Evolutionary conservation across 208 protist genomes (phyloP), one percentile per base, ranked within the genome.

Genomic region (Naegleria fowleri): DNA sequence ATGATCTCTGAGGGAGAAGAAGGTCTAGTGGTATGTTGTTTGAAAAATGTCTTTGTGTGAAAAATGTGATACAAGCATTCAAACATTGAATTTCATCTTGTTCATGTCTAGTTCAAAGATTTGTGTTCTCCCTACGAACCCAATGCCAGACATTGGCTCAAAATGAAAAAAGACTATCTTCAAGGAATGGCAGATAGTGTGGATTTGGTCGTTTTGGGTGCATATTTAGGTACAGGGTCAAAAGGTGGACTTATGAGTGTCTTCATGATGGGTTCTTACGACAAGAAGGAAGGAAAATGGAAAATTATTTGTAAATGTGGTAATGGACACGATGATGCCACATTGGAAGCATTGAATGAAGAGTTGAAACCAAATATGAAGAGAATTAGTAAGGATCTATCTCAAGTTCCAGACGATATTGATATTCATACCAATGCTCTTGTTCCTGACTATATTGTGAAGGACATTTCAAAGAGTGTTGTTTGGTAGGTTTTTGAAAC

Each of bases 91-190:
- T n/a, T n/a, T n/a, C n/a, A 48, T 48, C 43, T 48, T 48, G 43
- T 48, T 1, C n/a, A n/a, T n/a, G n/a, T n/a, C n/a, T n/a, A 79
- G 67, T 41, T 89, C 2, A 97, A 98, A 79, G 96, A 96, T 92
- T 52, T 92, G 40, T 67, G 92, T 41, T 93, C 92, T 67, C 59
- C 93, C 11, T 98, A 97, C 92, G 93, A 96, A 89, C 96, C 96
- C 5, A 93, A 94, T 43, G 93, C 93, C 19, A 93, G 96, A 39
- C 95, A 96, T 91, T 97, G 96, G 96, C 91, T 97, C 36, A 98
- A 97, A 92, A 90, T 97, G 25, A 97, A 98, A 91, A 97, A 96
- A 91, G 96, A 97, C 91, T 97, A 97, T 91, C 79, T 98, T 7
- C 91, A 93, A 11, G 95, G 95, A 38, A 93, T 96, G 86, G 95